Conservation (phyloP, 192 early-diverging fungal species). For the Rhizophagus prolifer region DNA sequence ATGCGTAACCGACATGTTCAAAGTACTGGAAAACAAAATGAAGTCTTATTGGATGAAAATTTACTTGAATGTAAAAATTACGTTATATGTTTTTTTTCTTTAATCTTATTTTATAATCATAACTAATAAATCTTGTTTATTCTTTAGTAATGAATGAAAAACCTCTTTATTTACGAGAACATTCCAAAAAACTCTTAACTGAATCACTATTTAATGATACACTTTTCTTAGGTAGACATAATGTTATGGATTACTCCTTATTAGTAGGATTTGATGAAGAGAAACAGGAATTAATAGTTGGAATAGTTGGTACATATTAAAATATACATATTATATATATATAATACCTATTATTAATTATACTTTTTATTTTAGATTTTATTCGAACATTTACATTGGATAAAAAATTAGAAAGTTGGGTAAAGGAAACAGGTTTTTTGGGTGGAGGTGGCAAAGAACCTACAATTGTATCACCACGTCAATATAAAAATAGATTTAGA, state of each 20-base stretch:
- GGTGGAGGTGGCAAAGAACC: constrained; percentile 92
- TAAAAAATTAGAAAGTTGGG: constrained; percentile 97
- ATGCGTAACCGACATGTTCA: constrained; percentile 91
- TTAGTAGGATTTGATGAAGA: constrained; percentile 91
- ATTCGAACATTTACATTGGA: constrained; percentile 99
- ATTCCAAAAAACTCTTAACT: constrained; percentile 82
- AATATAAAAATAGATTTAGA: constrained; percentile 91
- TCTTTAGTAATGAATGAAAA: constrained; percentile 70
- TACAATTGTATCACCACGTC: constrained; percentile 93
- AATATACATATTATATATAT: background rate
- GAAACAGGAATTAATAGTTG: constrained; percentile 87
- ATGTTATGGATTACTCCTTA: constrained; percentile 98
- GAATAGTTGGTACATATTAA: constrained; percentile 79
- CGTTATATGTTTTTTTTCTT: background rate
- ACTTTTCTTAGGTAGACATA: constrained; percentile 86
- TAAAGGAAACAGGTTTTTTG: constrained; percentile 89
- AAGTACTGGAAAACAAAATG: constrained; percentile 79
- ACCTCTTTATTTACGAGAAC: constrained; percentile 88
- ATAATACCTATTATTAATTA: background rate
- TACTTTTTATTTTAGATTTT: constrained; percentile 63
- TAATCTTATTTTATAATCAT: background rate
- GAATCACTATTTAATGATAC: constrained; percentile 93
- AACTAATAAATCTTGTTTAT: background rate
- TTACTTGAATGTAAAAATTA: constrained; percentile 70
- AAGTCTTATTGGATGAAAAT: constrained; percentile 93